phyloP scores from a whole-genome alignment of 225 moss, liverwort and hornwort species.

The Polytrichum commune region DNA sequence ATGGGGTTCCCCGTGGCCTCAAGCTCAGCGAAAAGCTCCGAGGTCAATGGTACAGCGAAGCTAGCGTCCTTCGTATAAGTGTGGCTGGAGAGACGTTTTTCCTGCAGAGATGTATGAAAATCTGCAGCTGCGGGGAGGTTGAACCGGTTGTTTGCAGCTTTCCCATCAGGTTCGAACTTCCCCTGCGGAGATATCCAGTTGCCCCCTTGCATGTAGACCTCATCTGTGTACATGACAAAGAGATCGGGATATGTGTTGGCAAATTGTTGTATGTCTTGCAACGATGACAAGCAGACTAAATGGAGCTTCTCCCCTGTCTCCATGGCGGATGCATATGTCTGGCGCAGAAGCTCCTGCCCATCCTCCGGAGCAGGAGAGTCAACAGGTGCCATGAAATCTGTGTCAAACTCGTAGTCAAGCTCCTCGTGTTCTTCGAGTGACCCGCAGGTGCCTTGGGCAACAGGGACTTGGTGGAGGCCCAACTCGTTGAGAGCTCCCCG shows the following conservation, averaged over 20 bases:
- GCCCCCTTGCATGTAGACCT: conserved; percentile 25
- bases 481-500: conserved; percentile 4
- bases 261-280: conserved; percentile 20
- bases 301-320: conserved; percentile 12
- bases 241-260: neutral
- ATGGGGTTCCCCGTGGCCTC: conserved; percentile 9
- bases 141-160: conserved; percentile 22
- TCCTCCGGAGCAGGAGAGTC: neutral
- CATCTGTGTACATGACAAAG: neutral
- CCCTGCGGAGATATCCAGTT: neutral
- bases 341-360: conserved; percentile 10
- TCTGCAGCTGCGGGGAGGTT: neutral
- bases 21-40: conserved; percentile 8
- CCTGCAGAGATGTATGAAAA: conserved; percentile 11
- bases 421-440: conserved; percentile 1
- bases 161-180: neutral
- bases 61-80: conserved; percentile 8
- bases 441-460: conserved; percentile 9
- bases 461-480: conserved; percentile 4
- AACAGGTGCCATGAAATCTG: neutral
- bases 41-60: conserved; percentile 2
- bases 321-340: neutral
- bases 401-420: conserved; percentile 8
- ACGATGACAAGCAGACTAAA: conserved; percentile 19
- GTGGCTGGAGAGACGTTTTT: neutral